Evolutionary conservation across 495 filamentous ascomycete genomes (phyloP).

Genomic region (Podospora appendiculata): DNA sequence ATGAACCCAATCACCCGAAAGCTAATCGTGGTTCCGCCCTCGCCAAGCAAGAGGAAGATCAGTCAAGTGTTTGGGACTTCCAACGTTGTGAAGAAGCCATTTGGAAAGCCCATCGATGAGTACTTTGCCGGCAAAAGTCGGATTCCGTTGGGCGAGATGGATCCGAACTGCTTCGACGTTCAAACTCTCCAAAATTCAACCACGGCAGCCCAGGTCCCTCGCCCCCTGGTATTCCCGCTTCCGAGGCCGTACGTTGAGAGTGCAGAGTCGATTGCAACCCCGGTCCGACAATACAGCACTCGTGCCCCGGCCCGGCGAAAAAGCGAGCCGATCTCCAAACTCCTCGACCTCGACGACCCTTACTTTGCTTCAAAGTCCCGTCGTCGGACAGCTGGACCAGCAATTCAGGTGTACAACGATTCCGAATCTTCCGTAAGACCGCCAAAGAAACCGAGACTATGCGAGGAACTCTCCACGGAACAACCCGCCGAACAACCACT

Average conservation of each 20-base stretch:
- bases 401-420: constrained; percentile 14
- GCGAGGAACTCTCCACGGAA: constrained; percentile 24
- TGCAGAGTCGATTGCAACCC: constrained; percentile 1
- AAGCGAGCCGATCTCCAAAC: constrained; percentile 31
- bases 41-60: constrained; percentile 33
- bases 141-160: constrained; percentile 75
- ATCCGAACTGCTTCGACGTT: constrained; percentile 66
- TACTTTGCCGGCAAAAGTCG: constrained; percentile 69
- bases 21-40: constrained; percentile 41
- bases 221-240: constrained; percentile 36
- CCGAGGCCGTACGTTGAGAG: constrained; percentile 40
- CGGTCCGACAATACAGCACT: constrained; percentile 17
- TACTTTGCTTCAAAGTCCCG: constrained; percentile 19
- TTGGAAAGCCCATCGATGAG: constrained; percentile 62
- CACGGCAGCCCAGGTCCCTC: constrained; percentile 21
- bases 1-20: constrained; percentile 85
- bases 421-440: constrained; percentile 24
- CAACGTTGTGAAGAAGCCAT: constrained; percentile 24
- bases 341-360: constrained; percentile 17
- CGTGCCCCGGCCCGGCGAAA: constrained; percentile 23
- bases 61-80: constrained; percentile 19
- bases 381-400: constrained; percentile 23
- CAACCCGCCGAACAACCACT: constrained; percentile 10
- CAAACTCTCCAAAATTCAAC: constrained; percentile 17
- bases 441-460: constrained; percentile 43